phyloP scores from a whole-genome alignment of 2,329 filamentous ascomycete genomes.

The Dactylellina leptospora region DNA sequence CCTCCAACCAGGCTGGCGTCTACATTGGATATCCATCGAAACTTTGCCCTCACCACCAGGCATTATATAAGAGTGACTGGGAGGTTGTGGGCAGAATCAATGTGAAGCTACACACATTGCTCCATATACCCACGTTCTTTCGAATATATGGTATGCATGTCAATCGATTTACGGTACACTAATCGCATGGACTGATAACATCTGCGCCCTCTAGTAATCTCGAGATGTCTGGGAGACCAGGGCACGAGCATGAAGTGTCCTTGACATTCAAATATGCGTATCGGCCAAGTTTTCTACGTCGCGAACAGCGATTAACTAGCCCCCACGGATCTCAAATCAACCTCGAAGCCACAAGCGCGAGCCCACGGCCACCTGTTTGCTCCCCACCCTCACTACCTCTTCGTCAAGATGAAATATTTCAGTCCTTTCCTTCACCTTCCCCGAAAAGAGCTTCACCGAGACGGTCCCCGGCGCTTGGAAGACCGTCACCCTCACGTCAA shows the following conservation, averaged over 20 bases:
- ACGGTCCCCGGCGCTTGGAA: conserved; percentile 5
- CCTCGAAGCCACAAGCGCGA: conserved; percentile 12
- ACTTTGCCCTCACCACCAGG: background rate
- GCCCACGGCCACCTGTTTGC: conserved; percentile 34
- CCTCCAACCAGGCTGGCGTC: conserved; percentile 23
- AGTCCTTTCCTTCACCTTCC: conserved; percentile 36
- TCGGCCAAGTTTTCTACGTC: conserved; percentile 28
- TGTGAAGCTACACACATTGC: background rate
- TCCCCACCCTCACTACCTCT: conserved; percentile 44
- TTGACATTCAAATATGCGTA: conserved; percentile 49
- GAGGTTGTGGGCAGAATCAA: background rate
- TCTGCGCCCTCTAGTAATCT: background rate
- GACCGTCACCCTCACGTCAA: conserved; percentile 1
- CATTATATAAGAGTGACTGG: conserved; percentile 24
- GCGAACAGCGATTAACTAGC: conserved; percentile 11
- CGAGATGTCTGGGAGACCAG: conserved; percentile 30
- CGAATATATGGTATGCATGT: conserved; percentile 40
- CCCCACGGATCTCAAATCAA: conserved; percentile 39
- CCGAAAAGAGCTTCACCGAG: conserved; percentile 30
- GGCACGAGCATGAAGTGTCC: conserved; percentile 42
- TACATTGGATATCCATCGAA: background rate
- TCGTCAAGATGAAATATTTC: conserved; percentile 46
- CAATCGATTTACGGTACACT: background rate
- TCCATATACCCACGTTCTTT: conserved; percentile 36
- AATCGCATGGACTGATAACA: background rate